Conservation (phyloP, 169 alveolate genomes). For the Nephromyces sp. region DNA sequence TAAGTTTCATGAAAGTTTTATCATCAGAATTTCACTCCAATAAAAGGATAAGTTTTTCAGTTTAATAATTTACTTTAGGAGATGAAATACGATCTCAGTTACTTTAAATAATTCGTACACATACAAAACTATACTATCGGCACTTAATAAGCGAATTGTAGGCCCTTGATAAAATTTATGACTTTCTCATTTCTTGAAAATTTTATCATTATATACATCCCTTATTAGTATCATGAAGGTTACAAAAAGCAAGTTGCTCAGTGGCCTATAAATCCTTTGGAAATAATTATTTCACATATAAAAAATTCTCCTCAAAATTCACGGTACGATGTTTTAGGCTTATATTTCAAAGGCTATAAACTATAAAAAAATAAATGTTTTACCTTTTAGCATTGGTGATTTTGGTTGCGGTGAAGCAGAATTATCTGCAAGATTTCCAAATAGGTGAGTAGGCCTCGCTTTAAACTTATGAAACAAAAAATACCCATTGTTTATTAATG, state of each 20-base stretch:
- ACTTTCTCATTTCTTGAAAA: background rate
- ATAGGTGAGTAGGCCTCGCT: slow-evolving; percentile 15
- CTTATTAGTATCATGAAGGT: slow-evolving; percentile 46
- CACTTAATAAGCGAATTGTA: background rate
- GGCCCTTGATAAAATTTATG: background rate
- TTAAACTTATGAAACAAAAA: background rate
- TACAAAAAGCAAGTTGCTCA: slow-evolving; percentile 38
- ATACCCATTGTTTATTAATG: background rate
- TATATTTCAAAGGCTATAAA: background rate
- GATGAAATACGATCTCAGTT: too few relatives aligned
- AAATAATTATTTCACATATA: slow-evolving; percentile 27
- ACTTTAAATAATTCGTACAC: too few relatives aligned
- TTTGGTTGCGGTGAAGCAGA: slow-evolving; percentile 56
- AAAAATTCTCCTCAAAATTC: slow-evolving; percentile 10
- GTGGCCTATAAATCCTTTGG: slow-evolving; percentile 52
- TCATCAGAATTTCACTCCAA: too few relatives aligned
- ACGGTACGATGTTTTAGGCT: slow-evolving; percentile 11
- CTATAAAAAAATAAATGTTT: background rate
- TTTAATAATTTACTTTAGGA: too few relatives aligned
- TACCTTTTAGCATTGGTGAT: slow-evolving; percentile 37
- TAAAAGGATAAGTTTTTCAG: too few relatives aligned
- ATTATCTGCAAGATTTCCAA: slow-evolving; percentile 32
- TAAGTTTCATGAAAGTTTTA: too few relatives aligned
- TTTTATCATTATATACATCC: background rate
- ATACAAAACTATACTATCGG: too few relatives aligned